phyloP scores from a whole-genome alignment of 2,329 filamentous ascomycete species.

The Fusarium pininemorale region DNA sequence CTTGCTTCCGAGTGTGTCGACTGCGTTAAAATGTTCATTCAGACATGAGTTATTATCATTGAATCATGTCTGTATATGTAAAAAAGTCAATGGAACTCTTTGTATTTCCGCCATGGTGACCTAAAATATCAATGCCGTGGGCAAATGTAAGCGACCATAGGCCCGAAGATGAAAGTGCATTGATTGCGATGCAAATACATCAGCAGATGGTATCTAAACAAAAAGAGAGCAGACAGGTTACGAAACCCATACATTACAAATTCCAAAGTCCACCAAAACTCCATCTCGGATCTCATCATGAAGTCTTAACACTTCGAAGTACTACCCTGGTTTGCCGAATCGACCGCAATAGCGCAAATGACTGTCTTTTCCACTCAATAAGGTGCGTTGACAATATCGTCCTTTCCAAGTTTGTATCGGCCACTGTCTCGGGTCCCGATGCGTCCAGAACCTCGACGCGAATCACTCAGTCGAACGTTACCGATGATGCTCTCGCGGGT shows the following conservation, averaged over 20 bases:
- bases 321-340: neutral
- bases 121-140: neutral
- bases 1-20: neutral
- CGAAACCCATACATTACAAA: constrained; percentile 20
- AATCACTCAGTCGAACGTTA: constrained; percentile 59
- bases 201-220: constrained; percentile 42
- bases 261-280: constrained; percentile 37
- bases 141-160: neutral
- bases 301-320: neutral
- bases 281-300: constrained; percentile 25
- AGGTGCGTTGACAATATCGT: constrained; percentile 82
- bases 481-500: constrained; percentile 92
- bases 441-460: constrained; percentile 59
- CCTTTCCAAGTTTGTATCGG: constrained; percentile 77
- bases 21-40: neutral
- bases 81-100: neutral
- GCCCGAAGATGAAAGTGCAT: constrained; percentile 3
- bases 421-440: constrained; percentile 64
- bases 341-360: neutral
- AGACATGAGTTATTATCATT: neutral
- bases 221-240: constrained; percentile 34
- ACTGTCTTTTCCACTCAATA: constrained; percentile 53
- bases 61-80: neutral
- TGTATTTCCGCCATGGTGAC: neutral
- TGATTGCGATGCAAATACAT: constrained; percentile 26